Conservation (phyloP, 129 eudicot genomes). For the sunflower (Helianthus annuus) region HanXRQr2.0-SUNRISE NC_035443.2:129868965-129869464, state of each 20-base stretch:
- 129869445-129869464: neutral
- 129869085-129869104: neutral
- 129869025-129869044: too few relatives aligned
- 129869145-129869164: neutral
- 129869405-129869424: neutral
- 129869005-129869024: too few relatives aligned
- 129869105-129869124: neutral
- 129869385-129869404: neutral
- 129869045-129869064: too few relatives aligned
- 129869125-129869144: neutral
- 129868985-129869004: too few relatives aligned
- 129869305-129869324: neutral
- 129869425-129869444: neutral
- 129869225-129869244: neutral
- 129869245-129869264: neutral
- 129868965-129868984: too few relatives aligned
- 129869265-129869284: neutral
- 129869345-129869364: neutral
- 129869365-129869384: conserved; percentile 2
- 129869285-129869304: neutral
- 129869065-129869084: too few relatives aligned
- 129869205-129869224: neutral
- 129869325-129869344: neutral
- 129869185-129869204: too few relatives aligned
- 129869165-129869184: neutral